Evolutionary conservation across 1,139 yeast genomes (phyloP).

Genomic region (Geotrichum carabidarum): DNA sequence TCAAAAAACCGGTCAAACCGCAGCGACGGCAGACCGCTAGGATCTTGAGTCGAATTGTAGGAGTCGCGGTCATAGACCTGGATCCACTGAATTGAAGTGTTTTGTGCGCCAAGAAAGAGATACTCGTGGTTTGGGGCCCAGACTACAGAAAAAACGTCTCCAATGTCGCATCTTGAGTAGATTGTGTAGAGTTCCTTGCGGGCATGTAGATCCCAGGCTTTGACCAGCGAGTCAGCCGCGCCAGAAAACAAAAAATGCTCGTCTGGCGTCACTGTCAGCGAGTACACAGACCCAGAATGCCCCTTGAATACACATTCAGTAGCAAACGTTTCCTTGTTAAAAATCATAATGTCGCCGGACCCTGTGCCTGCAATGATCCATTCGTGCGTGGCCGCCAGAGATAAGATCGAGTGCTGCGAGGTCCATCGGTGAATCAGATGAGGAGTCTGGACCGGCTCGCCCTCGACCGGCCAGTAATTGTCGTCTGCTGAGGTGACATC

Average conservation of each 20-base stretch:
- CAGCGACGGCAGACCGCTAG: conserved; percentile 62
- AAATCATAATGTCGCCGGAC: conserved; percentile 69
- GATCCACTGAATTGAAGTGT: conserved; percentile 80
- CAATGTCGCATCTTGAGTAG: conserved; percentile 81
- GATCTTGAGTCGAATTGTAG: conserved; percentile 35
- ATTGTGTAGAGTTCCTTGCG: conserved; percentile 51
- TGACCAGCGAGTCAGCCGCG: conserved; percentile 83
- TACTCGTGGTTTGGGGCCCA: conserved; percentile 60
- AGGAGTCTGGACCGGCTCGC: background rate
- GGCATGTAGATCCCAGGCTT: conserved; percentile 64
- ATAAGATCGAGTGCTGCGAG: conserved; percentile 64
- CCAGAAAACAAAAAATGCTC: conserved; percentile 71
- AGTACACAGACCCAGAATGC: conserved; percentile 51
- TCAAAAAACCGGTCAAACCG: conserved; percentile 87
- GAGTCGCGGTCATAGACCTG: conserved; percentile 37
- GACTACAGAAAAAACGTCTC: conserved; percentile 81
- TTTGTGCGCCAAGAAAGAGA: conserved; percentile 83
- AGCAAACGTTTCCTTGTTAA: conserved; percentile 60
- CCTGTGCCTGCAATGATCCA: conserved; percentile 92
- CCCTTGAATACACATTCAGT: conserved; percentile 46
- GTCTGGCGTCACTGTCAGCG: conserved; percentile 54
- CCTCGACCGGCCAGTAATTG: conserved; percentile 13
- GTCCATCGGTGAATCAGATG: conserved; percentile 68
- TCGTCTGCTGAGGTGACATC: background rate
- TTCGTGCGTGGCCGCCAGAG: conserved; percentile 61